Percentiles rank a stretch among this genome's conserved stretches.
Evolutionary conservation across 257 asterid species (phyloP).

Genomic region (Nicotiana paniculata): DNA sequence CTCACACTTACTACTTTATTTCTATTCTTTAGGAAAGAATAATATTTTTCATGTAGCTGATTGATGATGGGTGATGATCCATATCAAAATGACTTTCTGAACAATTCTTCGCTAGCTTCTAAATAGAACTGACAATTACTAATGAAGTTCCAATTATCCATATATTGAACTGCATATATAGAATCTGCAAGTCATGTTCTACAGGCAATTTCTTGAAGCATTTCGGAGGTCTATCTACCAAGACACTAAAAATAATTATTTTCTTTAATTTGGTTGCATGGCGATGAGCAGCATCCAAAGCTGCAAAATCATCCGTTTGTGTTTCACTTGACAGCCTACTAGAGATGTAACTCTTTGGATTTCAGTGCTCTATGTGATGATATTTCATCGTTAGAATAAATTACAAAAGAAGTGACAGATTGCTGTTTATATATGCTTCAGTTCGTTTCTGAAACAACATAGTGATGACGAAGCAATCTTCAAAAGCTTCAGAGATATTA

Average conservation of each 20-base stretch:
- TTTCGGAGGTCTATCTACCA: background rate
- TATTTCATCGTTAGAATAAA: background rate
- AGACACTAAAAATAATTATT: background rate
- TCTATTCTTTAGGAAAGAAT: background rate
- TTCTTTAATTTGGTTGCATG: background rate
- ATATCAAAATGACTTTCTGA: background rate
- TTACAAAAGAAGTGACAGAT: background rate
- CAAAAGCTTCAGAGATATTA: constrained; percentile 82
- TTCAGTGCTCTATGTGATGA: background rate
- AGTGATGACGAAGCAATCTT: constrained; percentile 74
- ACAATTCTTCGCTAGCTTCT: background rate
- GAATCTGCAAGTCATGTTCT: background rate
- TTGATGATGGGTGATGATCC: background rate
- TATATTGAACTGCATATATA: background rate
- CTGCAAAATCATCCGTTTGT: background rate
- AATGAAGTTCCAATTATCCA: background rate
- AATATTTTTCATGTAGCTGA: background rate
- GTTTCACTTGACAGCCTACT: background rate
- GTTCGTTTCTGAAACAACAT: constrained; percentile 81
- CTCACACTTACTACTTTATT: background rate
- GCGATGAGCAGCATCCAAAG: background rate
- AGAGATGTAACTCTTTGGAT: background rate
- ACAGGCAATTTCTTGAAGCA: background rate
- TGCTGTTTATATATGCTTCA: constrained; percentile 21
- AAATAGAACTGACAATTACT: background rate